Conservation (phyloP, 352 stramenopile genomes). For the Phytophthora constricta region DNA sequence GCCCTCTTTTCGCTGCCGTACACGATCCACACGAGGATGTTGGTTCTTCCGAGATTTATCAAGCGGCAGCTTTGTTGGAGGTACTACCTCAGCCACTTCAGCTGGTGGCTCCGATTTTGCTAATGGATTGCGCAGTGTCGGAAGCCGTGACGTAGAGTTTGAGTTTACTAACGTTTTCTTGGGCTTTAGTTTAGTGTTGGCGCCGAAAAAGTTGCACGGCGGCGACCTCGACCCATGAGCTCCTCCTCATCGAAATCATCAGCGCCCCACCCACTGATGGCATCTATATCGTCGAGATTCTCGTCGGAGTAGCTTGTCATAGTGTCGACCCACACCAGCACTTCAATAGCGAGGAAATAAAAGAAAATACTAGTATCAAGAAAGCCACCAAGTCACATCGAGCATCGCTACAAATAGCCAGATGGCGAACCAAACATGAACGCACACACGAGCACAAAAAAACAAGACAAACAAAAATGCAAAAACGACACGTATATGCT, state of each 20-base stretch:
- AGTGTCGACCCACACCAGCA: not conserved
- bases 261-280: constrained; percentile 36
- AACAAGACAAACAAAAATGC: too few relatives aligned
- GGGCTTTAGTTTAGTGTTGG: constrained; percentile 1
- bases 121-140: not conserved
- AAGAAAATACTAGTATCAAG: too few relatives aligned
- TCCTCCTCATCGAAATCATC: constrained; percentile 30
- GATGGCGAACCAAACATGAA: constrained; percentile 17
- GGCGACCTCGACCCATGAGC: not conserved
- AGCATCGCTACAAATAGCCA: constrained; percentile 11
- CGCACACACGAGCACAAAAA: too few relatives aligned
- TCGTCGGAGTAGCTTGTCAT: constrained; percentile 16
- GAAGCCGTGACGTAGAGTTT: not conserved
- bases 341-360: too few relatives aligned
- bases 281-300: constrained; percentile 11
- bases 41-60: constrained; percentile 2
- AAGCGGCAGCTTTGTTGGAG: not conserved
- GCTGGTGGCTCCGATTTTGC: not conserved
- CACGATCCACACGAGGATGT: too few relatives aligned
- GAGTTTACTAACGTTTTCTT: constrained; percentile 6
- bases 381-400: not conserved
- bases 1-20: constrained; percentile 1
- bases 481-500: too few relatives aligned
- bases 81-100: not conserved
- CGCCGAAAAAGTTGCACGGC: not conserved